phyloP scores from a whole-genome alignment of 345 rosid species.

The Pistacia integerrima region DNA sequence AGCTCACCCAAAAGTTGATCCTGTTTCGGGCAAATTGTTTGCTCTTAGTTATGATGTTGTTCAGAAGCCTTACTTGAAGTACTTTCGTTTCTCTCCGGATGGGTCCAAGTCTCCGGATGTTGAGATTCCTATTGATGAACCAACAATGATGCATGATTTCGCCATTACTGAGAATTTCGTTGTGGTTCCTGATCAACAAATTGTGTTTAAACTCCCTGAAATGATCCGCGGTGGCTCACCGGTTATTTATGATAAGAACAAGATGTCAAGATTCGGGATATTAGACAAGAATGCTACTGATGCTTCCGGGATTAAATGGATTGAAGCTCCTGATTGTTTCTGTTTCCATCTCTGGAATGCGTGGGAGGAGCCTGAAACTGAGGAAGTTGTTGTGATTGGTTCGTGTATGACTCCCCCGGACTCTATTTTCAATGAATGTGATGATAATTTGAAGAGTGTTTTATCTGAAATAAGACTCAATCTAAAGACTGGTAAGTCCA shows the following conservation, averaged over 20 bases:
- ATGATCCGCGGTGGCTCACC: slow-evolving; percentile 89
- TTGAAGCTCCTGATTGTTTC: slow-evolving; percentile 80
- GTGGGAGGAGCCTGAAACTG: slow-evolving; percentile 87
- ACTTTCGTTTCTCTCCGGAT: slow-evolving; percentile 65
- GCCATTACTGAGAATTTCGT: slow-evolving; percentile 79
- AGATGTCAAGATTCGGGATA: slow-evolving; percentile 74
- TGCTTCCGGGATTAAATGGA: slow-evolving; percentile 53
- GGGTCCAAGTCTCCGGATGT: slow-evolving; percentile 69
- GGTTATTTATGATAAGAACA: slow-evolving; percentile 72
- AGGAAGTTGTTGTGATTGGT: slow-evolving; percentile 83
- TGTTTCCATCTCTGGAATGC: slow-evolving; percentile 97
- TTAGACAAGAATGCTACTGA: slow-evolving; percentile 58
- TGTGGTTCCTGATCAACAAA: slow-evolving; percentile 85
- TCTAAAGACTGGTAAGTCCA: slow-evolving; percentile 62
- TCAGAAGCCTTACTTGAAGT: slow-evolving; percentile 71
- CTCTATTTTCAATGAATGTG: slow-evolving; percentile 85
- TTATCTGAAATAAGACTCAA: slow-evolving; percentile 76
- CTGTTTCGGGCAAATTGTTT: slow-evolving; percentile 64
- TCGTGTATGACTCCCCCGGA: slow-evolving; percentile 91
- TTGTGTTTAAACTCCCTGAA: slow-evolving; percentile 77
- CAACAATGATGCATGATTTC: slow-evolving; percentile 93
- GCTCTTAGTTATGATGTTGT: slow-evolving; percentile 85
- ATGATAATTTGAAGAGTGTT: slow-evolving; percentile 69
- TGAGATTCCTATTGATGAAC: slow-evolving; percentile 62
- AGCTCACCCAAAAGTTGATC: slow-evolving; percentile 91